A percentile compares a stretch with the other conserved stretches of the same genome.
phyloP scores from a whole-genome alignment of 1,284 basidiomycete genomes.

The Malassezia arunalokei region DNA sequence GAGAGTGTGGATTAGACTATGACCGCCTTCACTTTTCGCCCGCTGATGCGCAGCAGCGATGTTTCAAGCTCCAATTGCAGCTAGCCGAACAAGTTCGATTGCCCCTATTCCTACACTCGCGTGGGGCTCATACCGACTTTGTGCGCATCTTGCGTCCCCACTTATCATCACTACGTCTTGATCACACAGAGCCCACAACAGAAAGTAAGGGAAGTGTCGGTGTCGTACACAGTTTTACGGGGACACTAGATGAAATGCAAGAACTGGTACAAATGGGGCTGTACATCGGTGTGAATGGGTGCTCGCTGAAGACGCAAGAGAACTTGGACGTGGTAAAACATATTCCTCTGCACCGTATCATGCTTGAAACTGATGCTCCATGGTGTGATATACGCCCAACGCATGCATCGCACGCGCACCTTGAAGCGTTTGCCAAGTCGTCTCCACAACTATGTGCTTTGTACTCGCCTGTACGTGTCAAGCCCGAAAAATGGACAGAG shows the following conservation, averaged over 20 bases:
- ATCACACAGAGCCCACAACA: conserved; percentile 2
- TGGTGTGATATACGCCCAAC: conserved; percentile 71
- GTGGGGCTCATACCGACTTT: conserved; percentile 56
- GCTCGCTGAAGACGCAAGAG: conserved; percentile 66
- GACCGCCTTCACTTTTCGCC: conserved; percentile 65
- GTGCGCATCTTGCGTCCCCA: conserved; percentile 53
- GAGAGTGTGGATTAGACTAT: conserved; percentile 78
- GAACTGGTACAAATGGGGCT: conserved; percentile 54
- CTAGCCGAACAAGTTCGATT: conserved; percentile 63
- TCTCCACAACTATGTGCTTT: conserved; percentile 49
- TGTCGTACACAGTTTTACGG: conserved; percentile 79
- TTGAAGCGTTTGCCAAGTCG: conserved; percentile 51
- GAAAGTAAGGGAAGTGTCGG: conserved; percentile 18
- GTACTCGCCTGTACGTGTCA: conserved; percentile 54
- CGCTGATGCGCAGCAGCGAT: conserved; percentile 56
- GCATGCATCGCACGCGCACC: conserved; percentile 58
- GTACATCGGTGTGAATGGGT: conserved; percentile 63
- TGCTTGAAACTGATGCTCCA: conserved; percentile 59
- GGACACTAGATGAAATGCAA: conserved; percentile 56
- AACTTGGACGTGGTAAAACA: conserved; percentile 57
- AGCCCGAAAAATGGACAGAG: conserved; percentile 56
- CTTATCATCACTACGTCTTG: conserved; percentile 14
- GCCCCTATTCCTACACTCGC: conserved; percentile 73
- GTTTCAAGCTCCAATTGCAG: conserved; percentile 61
- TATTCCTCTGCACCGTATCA: conserved; percentile 57